Conservation (phyloP, 2,329 filamentous ascomycete genomes). For the Colletotrichum kahawae region DNA sequence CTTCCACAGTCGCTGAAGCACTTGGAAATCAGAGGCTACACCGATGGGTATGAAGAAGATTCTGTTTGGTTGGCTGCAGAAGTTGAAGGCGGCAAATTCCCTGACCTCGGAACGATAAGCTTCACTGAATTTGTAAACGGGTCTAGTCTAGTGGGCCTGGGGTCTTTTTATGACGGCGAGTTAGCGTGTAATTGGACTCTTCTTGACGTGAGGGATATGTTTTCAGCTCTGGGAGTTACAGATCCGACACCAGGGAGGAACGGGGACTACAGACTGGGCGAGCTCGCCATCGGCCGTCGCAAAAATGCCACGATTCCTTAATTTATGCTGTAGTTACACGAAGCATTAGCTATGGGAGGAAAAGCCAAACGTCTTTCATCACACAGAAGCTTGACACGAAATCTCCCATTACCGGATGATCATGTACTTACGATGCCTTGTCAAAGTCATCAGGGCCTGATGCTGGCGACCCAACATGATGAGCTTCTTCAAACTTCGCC, state of each 20-base stretch:
- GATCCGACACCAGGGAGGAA: background rate
- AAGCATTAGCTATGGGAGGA: background rate
- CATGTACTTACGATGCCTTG: background rate
- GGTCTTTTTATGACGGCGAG: no score
- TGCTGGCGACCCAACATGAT: background rate
- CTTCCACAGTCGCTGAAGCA: background rate
- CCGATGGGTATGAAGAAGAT: background rate
- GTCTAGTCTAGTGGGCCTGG: no score
- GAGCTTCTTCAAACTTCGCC: background rate
- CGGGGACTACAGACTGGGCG: no score
- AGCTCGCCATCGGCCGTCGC: background rate
- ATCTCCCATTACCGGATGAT: background rate
- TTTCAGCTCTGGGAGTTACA: background rate
- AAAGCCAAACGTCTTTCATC: background rate
- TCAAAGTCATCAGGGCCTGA: background rate
- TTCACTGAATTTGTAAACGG: background rate
- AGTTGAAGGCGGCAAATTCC: background rate
- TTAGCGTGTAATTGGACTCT: background rate
- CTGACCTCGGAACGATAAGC: background rate
- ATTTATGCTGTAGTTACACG: background rate
- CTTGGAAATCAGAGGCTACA: background rate
- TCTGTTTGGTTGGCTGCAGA: background rate
- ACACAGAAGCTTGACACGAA: background rate
- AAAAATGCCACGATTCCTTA: no score
- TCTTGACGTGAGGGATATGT: background rate